Base-by-base conservation (phyloP, 768 basidiomycete species). In the Pulveroboletus sp. region DNA sequence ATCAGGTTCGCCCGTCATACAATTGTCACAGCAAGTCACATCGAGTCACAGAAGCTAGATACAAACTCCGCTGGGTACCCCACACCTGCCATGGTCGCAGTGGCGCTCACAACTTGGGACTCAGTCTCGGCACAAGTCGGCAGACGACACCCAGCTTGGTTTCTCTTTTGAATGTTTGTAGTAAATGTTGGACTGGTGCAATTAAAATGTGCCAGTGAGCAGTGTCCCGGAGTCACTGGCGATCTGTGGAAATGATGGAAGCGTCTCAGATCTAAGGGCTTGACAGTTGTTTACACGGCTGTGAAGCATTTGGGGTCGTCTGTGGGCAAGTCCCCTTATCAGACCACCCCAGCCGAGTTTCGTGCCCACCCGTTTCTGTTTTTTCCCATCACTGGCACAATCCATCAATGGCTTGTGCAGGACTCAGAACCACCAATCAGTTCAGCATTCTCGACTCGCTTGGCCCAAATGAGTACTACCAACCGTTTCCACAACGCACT, bases 271-370 rank as follows among this genome's bases (percentile, higher is more conserved):
- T n/a, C n/a, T n/a, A n/a, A n/a, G n/a, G n/a, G n/a, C 57, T 62
- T 62, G 61, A 62, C 45, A 33, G 38, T 55, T 60, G 57, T 60
- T 60, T 60, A 39, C 17, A 0, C 17, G 32, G 21, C 56, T 4
- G n/a, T n/a, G n/a, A n/a, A n/a, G n/a, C n/a, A 31, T 39, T 61
- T 49, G 48, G 17, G 29, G 59, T 25, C 24, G 17, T 5, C 13
- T n/a, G 24, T 14, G 9, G 17, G 6, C 32, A 10, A 19, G 33
- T 35, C 20, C 20, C 37, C 37, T 44, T 39, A 39, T 39, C 45
- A 40, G 23, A 21, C 25, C 23, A 14, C 40, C 33, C 10, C 25
- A 27, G 12, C 20, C 25, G 35, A 17, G 25, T 25, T 34, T 25
- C 24, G 8, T 11, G 10, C 43, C 33, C 14, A 19, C 40, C 20